These are phyloP conservation scores for Amylocystis lapponica DNA, from an alignment of 768 basidiomycete genomes.

Conservation along the genomic window DNA sequence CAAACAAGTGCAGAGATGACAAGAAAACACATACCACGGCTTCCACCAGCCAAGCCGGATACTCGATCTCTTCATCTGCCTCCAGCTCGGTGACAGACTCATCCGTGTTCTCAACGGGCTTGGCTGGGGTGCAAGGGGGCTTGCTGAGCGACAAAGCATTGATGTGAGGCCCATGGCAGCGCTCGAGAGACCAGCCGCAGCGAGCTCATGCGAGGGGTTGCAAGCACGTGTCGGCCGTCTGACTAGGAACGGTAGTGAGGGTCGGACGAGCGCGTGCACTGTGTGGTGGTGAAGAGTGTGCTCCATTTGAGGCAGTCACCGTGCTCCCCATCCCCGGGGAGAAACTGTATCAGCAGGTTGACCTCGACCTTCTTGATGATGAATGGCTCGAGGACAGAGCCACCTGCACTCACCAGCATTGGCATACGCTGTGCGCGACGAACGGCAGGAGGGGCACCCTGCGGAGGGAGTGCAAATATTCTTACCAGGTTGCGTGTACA, in stretches of 20 bases:
- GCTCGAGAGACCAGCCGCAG: conserved; percentile 47
- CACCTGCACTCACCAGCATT: conserved; percentile 36
- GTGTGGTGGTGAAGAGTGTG: conserved; percentile 59
- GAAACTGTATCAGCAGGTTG: conserved; percentile 57
- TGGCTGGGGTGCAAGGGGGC: no score
- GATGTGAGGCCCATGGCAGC: conserved; percentile 56
- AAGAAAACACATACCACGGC: no score
- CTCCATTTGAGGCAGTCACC: conserved; percentile 68
- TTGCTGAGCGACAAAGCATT: no score
- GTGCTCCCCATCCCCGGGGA: conserved; percentile 29
- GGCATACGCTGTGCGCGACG: not conserved
- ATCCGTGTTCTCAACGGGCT: no score
- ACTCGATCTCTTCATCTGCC: no score
- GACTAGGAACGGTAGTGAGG: conserved; percentile 58
- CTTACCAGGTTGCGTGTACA: conserved; percentile 1
- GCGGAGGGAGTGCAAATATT: conserved; percentile 10
- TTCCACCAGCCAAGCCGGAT: no score
- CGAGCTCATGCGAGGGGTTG: conserved; percentile 53
- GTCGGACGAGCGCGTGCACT: conserved; percentile 61
- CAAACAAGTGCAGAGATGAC: no score
- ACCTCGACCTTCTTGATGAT: conserved; percentile 44
- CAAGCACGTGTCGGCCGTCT: conserved; percentile 56
- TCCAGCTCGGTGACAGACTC: no score
- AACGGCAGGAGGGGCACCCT: not conserved
- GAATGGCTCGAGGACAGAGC: conserved; percentile 65